phyloP scores from a whole-genome alignment of 805 yeast genomes.

The Saturnispora saitoi region DNA sequence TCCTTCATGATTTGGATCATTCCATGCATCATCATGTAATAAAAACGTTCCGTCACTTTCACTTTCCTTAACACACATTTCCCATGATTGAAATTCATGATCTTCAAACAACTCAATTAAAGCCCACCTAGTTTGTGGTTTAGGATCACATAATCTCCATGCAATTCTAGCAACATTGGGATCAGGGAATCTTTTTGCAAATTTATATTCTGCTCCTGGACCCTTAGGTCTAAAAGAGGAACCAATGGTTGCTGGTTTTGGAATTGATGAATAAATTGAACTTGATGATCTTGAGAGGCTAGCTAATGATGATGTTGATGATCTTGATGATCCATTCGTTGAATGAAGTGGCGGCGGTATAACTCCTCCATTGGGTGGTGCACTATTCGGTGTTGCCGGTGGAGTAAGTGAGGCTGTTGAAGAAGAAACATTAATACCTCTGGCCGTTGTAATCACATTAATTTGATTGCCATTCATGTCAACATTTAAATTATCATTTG shows the following conservation, averaged over 20 bases:
- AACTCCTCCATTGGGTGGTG: neutral
- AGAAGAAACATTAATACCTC: neutral
- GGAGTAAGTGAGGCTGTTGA: neutral
- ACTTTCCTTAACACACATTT: constrained; percentile 53
- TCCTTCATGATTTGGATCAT: constrained; percentile 1
- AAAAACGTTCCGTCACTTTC: constrained; percentile 20
- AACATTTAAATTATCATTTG: neutral
- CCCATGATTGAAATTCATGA: constrained; percentile 56
- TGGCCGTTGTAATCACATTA: neutral
- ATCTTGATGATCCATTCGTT: neutral
- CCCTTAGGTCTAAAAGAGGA: constrained; percentile 29
- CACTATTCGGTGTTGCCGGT: neutral
- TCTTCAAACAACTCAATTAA: constrained; percentile 51
- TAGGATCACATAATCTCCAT: constrained; percentile 70
- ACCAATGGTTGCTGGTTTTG: neutral
- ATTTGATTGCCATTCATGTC: neutral
- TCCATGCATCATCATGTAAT: constrained; percentile 3
- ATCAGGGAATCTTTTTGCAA: constrained; percentile 55
- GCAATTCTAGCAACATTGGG: constrained; percentile 64
- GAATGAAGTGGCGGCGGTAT: neutral
- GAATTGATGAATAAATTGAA: constrained; percentile 2
- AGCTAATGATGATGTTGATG: constrained; percentile 4
- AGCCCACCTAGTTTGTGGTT: constrained; percentile 47
- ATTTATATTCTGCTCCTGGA: constrained; percentile 66
- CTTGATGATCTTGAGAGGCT: constrained; percentile 7